These are phyloP conservation scores for Salix dunnii DNA, from an alignment of 345 rosid genomes.

Conservation along the genomic window DNA sequence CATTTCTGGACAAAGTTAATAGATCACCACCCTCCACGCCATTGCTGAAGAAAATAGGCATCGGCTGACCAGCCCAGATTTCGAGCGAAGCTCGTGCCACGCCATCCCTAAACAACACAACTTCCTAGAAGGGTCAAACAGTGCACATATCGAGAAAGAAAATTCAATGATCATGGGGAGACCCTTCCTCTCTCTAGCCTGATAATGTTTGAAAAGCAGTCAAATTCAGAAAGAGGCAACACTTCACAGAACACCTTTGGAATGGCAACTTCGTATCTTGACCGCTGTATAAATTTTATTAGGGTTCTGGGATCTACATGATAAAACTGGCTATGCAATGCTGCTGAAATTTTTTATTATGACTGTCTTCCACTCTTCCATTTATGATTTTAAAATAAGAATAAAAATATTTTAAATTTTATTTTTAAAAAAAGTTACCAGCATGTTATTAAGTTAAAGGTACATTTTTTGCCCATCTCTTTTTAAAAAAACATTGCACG, in stretches of 20 bases:
- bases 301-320: too few species aligned
- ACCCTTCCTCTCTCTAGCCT: background rate
- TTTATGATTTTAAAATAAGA: too few species aligned
- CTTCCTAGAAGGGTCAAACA: constrained; percentile 15
- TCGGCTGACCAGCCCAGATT: constrained; percentile 5
- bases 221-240: background rate
- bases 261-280: background rate
- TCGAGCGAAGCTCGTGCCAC: constrained; percentile 19
- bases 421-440: too few species aligned
- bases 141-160: background rate
- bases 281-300: too few species aligned
- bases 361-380: too few species aligned
- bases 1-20: background rate
- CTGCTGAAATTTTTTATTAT: too few species aligned
- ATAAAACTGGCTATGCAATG: too few species aligned
- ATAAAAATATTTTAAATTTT: too few species aligned
- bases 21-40: background rate
- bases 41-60: background rate
- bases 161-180: background rate
- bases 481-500: background rate
- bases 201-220: background rate
- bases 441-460: too few species aligned
- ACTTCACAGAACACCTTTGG: background rate
- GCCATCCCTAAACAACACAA: constrained; percentile 1
- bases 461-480: too few species aligned